phyloP scores from a whole-genome alignment of 441 rosid species.

The Oxalis stricta region DNA sequence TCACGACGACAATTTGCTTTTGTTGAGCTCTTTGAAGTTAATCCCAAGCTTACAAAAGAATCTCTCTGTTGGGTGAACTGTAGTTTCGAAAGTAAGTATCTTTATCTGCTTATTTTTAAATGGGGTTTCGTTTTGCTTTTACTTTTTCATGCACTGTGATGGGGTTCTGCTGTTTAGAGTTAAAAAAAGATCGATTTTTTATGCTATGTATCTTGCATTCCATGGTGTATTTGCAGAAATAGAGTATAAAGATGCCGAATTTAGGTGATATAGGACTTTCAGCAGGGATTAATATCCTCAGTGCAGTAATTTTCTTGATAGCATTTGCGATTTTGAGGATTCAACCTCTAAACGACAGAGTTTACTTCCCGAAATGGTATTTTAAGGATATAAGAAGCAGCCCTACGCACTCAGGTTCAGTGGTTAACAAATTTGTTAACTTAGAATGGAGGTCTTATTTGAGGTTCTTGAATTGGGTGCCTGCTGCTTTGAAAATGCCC shows the following conservation, averaged over 20 bases:
- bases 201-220: no score
- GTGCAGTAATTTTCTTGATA: constrained; percentile 59
- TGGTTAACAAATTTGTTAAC: constrained; percentile 53
- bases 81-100: no score
- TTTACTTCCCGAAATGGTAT: constrained; percentile 96
- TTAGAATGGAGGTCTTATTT: constrained; percentile 59
- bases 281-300: constrained; percentile 59
- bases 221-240: constrained; percentile 1
- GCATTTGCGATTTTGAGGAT: constrained; percentile 72
- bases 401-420: constrained; percentile 45
- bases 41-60: no score
- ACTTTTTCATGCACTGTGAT: no score
- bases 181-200: no score
- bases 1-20: no score
- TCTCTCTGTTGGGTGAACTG: no score
- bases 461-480: constrained; percentile 87
- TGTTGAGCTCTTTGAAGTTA: no score
- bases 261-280: constrained; percentile 63
- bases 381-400: constrained; percentile 67
- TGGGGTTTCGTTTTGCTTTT: no score
- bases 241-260: constrained; percentile 75
- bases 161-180: no score
- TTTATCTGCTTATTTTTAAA: no score
- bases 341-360: constrained; percentile 91
- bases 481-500: constrained; percentile 89